A percentile compares a stretch with the other conserved stretches of the same genome.
Conservation (phyloP, 83 land plant genomes). For the Picea engelmannii region DNA sequence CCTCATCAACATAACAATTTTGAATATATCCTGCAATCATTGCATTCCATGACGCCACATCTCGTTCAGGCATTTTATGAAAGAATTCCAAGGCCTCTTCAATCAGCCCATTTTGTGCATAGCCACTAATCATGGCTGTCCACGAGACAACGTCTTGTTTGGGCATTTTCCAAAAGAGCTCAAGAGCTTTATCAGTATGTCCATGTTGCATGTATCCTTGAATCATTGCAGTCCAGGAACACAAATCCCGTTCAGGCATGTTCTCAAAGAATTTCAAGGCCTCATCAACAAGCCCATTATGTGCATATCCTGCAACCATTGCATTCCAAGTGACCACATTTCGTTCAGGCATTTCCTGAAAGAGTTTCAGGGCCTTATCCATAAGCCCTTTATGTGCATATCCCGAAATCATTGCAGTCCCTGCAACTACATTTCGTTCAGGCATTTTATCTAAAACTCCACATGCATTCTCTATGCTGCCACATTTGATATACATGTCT, state of each 20-base stretch:
- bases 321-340: slow-evolving; percentile 16
- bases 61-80: neutral
- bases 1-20: slow-evolving; percentile 15
- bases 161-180: slow-evolving; percentile 28
- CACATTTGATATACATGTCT: slow-evolving; percentile 54
- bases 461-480: slow-evolving; percentile 36
- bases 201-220: slow-evolving; percentile 39
- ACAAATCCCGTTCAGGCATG: slow-evolving; percentile 20
- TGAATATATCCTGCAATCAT: slow-evolving; percentile 10
- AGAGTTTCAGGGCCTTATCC: neutral
- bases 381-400: slow-evolving; percentile 8
- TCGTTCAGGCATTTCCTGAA: slow-evolving; percentile 7
- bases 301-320: slow-evolving; percentile 9
- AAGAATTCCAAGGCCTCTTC: slow-evolving; percentile 13
- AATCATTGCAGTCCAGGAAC: slow-evolving; percentile 41
- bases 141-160: slow-evolving; percentile 5
- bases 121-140: slow-evolving; percentile 9
- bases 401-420: slow-evolving; percentile 21
- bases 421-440: slow-evolving; percentile 21
- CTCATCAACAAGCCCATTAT: neutral
- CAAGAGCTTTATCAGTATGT: slow-evolving; percentile 19
- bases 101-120: slow-evolving; percentile 13
- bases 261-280: slow-evolving; percentile 13
- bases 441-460: slow-evolving; percentile 31
- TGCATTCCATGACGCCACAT: slow-evolving; percentile 20